phyloP scores from a whole-genome alignment of 1,284 basidiomycete genomes.

The Ceratobasidium sp. region DNA sequence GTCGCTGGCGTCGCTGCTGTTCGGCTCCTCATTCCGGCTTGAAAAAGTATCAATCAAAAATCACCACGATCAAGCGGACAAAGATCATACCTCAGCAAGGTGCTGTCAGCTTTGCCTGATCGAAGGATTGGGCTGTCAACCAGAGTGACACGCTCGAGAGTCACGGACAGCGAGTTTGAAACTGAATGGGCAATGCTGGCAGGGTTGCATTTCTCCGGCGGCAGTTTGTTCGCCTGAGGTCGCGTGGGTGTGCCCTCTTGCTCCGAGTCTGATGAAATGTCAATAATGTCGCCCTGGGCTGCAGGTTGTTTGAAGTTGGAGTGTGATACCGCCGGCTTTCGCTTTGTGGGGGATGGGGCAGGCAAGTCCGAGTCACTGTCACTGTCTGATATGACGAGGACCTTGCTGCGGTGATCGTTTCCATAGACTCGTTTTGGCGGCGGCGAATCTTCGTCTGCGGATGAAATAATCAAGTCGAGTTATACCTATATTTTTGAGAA shows the following conservation, averaged over 20 bases:
- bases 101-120: not conserved
- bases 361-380: slow-evolving; percentile 38
- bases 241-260: slow-evolving; percentile 31
- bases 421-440: slow-evolving; percentile 5
- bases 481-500: not conserved
- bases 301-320: not conserved
- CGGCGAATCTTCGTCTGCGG: slow-evolving; percentile 26
- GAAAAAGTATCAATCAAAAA: slow-evolving; percentile 6
- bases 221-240: not conserved
- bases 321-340: not conserved
- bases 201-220: not conserved
- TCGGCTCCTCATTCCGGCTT: slow-evolving; percentile 4
- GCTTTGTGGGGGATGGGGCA: not conserved
- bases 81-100: slow-evolving; percentile 11
- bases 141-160: not conserved
- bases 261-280: slow-evolving; percentile 45
- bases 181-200: slow-evolving; percentile 1
- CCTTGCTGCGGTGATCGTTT: slow-evolving; percentile 6
- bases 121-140: not conserved
- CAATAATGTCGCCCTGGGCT: slow-evolving; percentile 41
- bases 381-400: slow-evolving; percentile 36
- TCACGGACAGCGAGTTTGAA: slow-evolving; percentile 15
- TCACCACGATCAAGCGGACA: not conserved
- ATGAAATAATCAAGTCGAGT: not conserved
- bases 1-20: slow-evolving; percentile 6